Evolutionary conservation across 345 rosid species (phyloP), one percentile per base, ranked within the genome.

Genomic region (Eucalyptus dawsonii): DNA sequence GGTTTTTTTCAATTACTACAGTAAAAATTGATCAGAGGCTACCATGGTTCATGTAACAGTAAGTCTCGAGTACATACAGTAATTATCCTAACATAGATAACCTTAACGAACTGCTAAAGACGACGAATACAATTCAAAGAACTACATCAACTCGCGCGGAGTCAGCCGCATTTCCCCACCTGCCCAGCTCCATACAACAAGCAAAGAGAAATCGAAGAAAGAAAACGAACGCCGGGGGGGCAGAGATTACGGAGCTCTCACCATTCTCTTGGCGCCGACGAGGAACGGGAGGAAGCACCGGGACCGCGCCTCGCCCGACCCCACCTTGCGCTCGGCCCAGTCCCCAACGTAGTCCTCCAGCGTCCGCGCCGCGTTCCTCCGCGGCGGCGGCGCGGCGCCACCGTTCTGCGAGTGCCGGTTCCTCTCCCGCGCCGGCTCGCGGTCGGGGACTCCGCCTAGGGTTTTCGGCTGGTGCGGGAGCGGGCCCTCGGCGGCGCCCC

Each of bases 281-380:
- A 97, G 97, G 88, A 97, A 97, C 22, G 99, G 98, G 67, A 97
- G 96, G 86, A 91, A 88, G 89, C 94, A 94, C 65, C 40, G 90
- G 40, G 96, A 92, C 81, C 90, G 90, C 0, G 93, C 88, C 81
- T 89, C 93, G 45, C 94, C 96, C 40, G 92, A 91, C 69, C 93
- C 96, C 89, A 93, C 90, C 92, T 94, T 94, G 93, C 91, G 91
- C 92, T 72, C 89, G 34, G 76, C 92, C 97, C 95, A 76, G 27
- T 37, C 47, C 56, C 72, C 88, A 54, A 93, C 93, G 81, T 94
- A 93, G 56, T 93, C 94, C 53, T 93, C 94, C 89, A 93, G 62
- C 72, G 86, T 42, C 89, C 89, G 89, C 31, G 89, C 27, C 19
- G 91, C 92, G 83, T 91, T 93, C 90, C 91, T 50, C 90, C 80